Evolutionary conservation across 306 rosid species (phyloP), one percentile per base, ranked within the genome.

Genomic region (Quercus glauca): DNA sequence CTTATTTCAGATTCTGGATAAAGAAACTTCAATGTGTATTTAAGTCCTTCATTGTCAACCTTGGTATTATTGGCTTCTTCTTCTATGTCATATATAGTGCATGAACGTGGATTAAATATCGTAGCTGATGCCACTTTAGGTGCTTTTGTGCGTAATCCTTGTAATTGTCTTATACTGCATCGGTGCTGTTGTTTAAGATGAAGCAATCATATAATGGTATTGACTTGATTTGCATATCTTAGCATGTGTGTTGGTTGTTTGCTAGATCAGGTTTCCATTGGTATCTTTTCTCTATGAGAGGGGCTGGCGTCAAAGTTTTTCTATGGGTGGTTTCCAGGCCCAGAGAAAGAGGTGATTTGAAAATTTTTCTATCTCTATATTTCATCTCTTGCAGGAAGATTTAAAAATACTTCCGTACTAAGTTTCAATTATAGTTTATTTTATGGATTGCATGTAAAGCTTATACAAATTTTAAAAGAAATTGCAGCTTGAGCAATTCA

Each of bases 221-320:
- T 43, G 56, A 71, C 56, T 70, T 58, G 55, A 77, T 49, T 64
- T 52, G 78, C 69, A 15, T 73, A 78, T 82, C 61, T 56, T 55
- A 23, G 73, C 29, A 73, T 79, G 67, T 67, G 9, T 82, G n/a
- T 65, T 55, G 77, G 55, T 53, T 80, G 70, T 78, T 79, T 83
- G 74, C 61, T 85, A 85, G 79, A 84, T 83, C 89, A 93, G 99
- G 95, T 52, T 83, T 77, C 97, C 92, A 12, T 83, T 90, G 89
- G 52, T 92, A 78, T 87, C 98, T 59, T 90, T 86, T 85, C 90
- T 95, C 56, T 95, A 95, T 74, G 99, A 95, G 87, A 92, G 99
- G 82, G 98, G 99, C 78, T 95, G 98, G 99, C 98, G 99, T 76
- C 95, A 92, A 87, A 67, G 86, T 78, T 95, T 95, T 74, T 82